phyloP scores from a whole-genome alignment of 805 yeast species.

The Danielia reshetovae region DNA sequence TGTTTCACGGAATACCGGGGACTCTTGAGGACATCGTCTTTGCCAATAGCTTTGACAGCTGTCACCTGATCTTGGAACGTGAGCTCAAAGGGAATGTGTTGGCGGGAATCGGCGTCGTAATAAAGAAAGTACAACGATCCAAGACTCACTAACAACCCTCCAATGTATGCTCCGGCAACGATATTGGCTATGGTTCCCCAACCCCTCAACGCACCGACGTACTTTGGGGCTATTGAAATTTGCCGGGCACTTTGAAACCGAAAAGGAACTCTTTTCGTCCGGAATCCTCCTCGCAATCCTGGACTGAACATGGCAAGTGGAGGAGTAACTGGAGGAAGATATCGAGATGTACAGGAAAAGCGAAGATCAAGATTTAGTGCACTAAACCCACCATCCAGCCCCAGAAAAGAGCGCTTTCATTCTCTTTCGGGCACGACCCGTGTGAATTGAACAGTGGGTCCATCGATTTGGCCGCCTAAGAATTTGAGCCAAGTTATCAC shows the following conservation, averaged over 20 bases:
- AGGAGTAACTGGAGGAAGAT: not conserved
- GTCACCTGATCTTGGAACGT: conserved; percentile 28
- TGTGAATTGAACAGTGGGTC: too few species aligned
- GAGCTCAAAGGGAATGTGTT: conserved; percentile 38
- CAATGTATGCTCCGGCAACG: conserved; percentile 41
- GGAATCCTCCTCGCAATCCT: not conserved
- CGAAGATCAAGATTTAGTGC: not conserved
- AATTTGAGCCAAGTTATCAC: too few species aligned
- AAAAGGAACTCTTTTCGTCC: not conserved
- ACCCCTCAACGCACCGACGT: conserved; percentile 13
- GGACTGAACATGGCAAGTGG: not conserved
- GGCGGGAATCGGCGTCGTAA: conserved; percentile 36
- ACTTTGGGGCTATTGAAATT: conserved; percentile 1
- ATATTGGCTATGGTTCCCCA: conserved; percentile 33
- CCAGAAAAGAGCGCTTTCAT: too few species aligned
- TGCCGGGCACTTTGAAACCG: not conserved
- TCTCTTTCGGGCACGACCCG: too few species aligned
- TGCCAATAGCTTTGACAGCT: conserved; percentile 40
- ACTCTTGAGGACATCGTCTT: conserved; percentile 39
- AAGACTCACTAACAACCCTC: conserved; percentile 35
- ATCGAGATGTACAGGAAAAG: not conserved
- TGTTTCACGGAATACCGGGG: conserved; percentile 43
- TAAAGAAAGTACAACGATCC: conserved; percentile 39
- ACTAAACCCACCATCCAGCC: too few species aligned
- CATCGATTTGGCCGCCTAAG: too few species aligned